Conservation (phyloP, 441 rosid genomes). For the Syzygium syzygioides region DNA sequence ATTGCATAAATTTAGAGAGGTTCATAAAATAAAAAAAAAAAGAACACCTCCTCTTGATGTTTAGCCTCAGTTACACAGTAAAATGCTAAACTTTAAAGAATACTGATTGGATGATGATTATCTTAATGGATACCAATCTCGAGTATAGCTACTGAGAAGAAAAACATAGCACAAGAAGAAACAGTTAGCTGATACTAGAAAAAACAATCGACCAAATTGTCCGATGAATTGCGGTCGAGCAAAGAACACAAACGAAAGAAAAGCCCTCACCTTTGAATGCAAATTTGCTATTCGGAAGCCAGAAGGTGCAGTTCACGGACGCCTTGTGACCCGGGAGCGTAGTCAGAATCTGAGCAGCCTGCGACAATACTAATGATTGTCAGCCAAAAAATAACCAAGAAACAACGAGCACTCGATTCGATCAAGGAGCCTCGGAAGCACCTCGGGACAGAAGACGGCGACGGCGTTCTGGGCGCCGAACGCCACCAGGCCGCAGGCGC, state of each 20-base stretch:
- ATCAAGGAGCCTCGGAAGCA: conserved; percentile 1
- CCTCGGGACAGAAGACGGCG: conserved; percentile 74
- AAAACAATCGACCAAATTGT: neutral
- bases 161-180: neutral
- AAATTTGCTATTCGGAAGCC: conserved; percentile 82
- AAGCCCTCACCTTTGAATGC: conserved; percentile 58
- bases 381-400: neutral
- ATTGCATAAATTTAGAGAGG: neutral
- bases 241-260: neutral
- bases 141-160: neutral
- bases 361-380: neutral
- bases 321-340: conserved; percentile 90
- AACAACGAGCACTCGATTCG: neutral
- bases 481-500: conserved; percentile 70
- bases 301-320: conserved; percentile 80
- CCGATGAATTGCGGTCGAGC: neutral
- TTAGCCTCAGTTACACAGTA: neutral
- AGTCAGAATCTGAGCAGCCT: conserved; percentile 85
- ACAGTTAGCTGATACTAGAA: neutral
- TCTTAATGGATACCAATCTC: neutral
- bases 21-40: neutral
- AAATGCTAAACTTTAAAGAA: neutral
- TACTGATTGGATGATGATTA: neutral
- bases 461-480: conserved; percentile 90
- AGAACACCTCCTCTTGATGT: neutral